Evolutionary conservation across 164 flowering plant species (phyloP).

Genomic region (Vitis rotundifolia): DNA sequence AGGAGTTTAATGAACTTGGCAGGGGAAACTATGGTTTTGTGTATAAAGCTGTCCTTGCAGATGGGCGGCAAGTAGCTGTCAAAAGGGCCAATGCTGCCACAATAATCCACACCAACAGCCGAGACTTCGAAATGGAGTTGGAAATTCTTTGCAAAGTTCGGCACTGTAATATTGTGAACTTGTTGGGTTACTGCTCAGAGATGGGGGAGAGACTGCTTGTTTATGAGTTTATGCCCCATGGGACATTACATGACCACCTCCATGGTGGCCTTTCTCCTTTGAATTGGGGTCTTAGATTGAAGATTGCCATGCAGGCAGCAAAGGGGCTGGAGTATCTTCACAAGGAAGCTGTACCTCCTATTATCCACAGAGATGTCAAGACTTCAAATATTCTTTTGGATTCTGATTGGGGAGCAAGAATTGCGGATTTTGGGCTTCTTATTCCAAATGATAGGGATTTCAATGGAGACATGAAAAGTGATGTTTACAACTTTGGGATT

Average conservation of each 20-base stretch:
- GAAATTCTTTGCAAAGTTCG: constrained; percentile 75
- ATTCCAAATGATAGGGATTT: constrained; percentile 44
- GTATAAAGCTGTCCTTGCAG: constrained; percentile 78
- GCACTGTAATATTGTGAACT: constrained; percentile 73
- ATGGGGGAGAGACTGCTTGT: constrained; percentile 87
- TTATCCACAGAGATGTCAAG: constrained; percentile 69
- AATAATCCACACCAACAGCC: constrained; percentile 66
- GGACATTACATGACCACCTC: constrained; percentile 78
- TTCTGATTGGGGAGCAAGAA: constrained; percentile 67
- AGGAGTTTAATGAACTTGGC: constrained; percentile 92
- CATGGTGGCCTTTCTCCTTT: constrained; percentile 71
- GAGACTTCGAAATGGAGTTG: constrained; percentile 79
- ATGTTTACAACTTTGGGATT: constrained; percentile 73
- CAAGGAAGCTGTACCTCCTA: constrained; percentile 54
- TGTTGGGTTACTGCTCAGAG: constrained; percentile 78
- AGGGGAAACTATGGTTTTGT: constrained; percentile 96
- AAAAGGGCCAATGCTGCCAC: constrained; percentile 93
- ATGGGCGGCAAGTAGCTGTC: constrained; percentile 84
- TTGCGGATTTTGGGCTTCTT: constrained; percentile 69
- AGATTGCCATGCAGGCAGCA: constrained; percentile 69
- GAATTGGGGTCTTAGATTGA: constrained; percentile 65
- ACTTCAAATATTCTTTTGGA: constrained; percentile 78
- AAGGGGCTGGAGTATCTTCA: constrained; percentile 84
- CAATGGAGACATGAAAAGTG: constrained; percentile 40
- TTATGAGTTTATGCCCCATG: constrained; percentile 83